Base-by-base conservation (phyloP, 2,329 filamentous ascomycete species). In the Cladosporium colombiae region DNA sequence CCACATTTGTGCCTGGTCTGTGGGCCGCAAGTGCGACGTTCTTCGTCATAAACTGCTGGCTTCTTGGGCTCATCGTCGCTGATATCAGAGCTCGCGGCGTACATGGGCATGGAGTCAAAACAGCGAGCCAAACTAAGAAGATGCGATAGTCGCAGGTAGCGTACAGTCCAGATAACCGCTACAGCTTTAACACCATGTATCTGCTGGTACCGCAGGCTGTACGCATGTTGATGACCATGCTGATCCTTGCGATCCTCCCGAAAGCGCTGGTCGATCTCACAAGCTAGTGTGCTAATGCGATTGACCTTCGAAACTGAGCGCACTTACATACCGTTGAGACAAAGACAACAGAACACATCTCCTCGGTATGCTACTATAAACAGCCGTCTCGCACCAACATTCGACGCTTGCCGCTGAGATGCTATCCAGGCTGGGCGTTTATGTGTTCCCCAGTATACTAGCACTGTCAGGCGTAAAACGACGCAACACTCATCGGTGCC, bases 41-140 rank as follows among this genome's bases (percentile, higher is more conserved):
- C 80, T 98, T 97, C 75, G 77, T 88, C 1, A 86, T 93, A 18
- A 98, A 99, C 76, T 89, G 88, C 71, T 96, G 92, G 88, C 91
- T 98, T 64, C 76, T 99, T 46, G 91, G 91, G 0, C 81, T 96
- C 56, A 88, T 98, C 52, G 85, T 97, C 7, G 76, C 76, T 1
- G 95, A 98, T 77, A 83, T 84, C 18, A 14, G 56, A 59, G 14
- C 25, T 31, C 33, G 16, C 31, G 37, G 56, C 25, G 21, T 3
- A 21, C 8, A 29, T 16, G 56, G 21, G 31, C 40, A 13, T 25
- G 40, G 33, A 18, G 14, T 16, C 23, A 14, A 46, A 25, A 25
- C n/a, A 13, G 56, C 23, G 40, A 46, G 25, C 14, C 23, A 59
- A 37, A 25, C 35, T 25, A 59, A 46, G 1, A 59, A 59, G 37